These are phyloP conservation scores for Chlorociboria aeruginascens DNA, from an alignment of 495 filamentous ascomycete species.

Conservation along the genomic window DNA sequence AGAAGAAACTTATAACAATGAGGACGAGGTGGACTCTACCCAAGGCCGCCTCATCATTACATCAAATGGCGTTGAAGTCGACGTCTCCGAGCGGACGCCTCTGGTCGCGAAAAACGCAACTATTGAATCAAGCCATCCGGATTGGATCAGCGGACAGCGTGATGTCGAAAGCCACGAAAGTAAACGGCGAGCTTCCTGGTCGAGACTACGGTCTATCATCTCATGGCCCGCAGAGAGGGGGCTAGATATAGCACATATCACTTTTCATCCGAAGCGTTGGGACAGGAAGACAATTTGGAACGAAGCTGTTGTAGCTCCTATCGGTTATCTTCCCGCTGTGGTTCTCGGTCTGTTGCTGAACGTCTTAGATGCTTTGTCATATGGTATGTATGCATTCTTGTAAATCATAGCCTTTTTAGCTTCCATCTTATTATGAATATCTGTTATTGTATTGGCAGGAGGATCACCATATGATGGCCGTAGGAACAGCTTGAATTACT, in stretches of 20 bases:
- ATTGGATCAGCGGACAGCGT: constrained; percentile 17
- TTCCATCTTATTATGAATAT: constrained; percentile 3
- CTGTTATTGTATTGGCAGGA: background rate
- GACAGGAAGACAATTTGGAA: constrained; percentile 51
- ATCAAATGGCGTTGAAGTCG: constrained; percentile 9
- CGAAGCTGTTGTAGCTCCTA: constrained; percentile 50
- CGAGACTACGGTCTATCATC: constrained; percentile 17
- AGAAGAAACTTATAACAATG: background rate
- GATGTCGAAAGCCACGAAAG: constrained; percentile 24
- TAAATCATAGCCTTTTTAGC: background rate
- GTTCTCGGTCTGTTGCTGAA: constrained; percentile 82
- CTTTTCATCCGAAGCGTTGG: constrained; percentile 58
- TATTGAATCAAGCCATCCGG: background rate
- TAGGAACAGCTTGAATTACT: too few relatives aligned
- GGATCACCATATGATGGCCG: background rate
- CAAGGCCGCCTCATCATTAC: constrained; percentile 10
- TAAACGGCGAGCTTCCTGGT: constrained; percentile 4
- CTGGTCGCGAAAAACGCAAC: constrained; percentile 14
- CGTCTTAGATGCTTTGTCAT: constrained; percentile 87
- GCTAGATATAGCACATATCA: constrained; percentile 14
- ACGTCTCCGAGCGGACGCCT: constrained; percentile 22
- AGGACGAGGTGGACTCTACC: background rate
- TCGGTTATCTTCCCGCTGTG: constrained; percentile 68
- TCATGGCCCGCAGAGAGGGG: constrained; percentile 18
- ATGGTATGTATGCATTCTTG: constrained; percentile 42